phyloP scores from a whole-genome alignment of 495 filamentous ascomycete genomes.

The Penicillium turbatum region DNA sequence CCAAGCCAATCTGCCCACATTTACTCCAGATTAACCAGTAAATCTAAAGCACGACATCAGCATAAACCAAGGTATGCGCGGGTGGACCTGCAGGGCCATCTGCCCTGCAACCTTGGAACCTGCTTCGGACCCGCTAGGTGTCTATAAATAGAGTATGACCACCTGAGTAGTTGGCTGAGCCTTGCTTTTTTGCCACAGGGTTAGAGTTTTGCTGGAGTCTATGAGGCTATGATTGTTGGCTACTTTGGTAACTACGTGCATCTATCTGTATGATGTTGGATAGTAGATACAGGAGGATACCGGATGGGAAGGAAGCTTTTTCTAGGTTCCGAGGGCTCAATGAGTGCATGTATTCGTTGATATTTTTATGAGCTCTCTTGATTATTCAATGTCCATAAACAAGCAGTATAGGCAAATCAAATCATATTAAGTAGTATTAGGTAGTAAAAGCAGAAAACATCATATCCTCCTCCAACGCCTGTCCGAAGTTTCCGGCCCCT shows the following conservation, averaged over 20 bases:
- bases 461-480: constrained; percentile 15
- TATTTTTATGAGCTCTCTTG: too few species aligned
- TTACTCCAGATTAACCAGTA: not conserved
- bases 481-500: constrained; percentile 2
- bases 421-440: too few species aligned
- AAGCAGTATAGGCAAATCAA: too few species aligned
- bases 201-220: not conserved
- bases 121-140: not conserved
- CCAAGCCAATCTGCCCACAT: not conserved
- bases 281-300: too few species aligned
- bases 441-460: too few species aligned
- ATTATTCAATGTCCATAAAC: too few species aligned
- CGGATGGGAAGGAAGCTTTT: too few species aligned
- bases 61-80: not conserved
- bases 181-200: not conserved
- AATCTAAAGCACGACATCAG: not conserved
- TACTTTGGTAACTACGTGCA: too few species aligned
- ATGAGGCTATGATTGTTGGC: not conserved
- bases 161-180: not conserved
- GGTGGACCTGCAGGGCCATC: not conserved
- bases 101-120: not conserved
- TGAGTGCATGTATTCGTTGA: too few species aligned
- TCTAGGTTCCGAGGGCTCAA: too few species aligned
- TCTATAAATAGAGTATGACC: constrained; percentile 6
- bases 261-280: too few species aligned